phyloP scores from a whole-genome alignment of 2,329 filamentous ascomycete species.

The Stagonosporopsis rhizophila region DNA sequence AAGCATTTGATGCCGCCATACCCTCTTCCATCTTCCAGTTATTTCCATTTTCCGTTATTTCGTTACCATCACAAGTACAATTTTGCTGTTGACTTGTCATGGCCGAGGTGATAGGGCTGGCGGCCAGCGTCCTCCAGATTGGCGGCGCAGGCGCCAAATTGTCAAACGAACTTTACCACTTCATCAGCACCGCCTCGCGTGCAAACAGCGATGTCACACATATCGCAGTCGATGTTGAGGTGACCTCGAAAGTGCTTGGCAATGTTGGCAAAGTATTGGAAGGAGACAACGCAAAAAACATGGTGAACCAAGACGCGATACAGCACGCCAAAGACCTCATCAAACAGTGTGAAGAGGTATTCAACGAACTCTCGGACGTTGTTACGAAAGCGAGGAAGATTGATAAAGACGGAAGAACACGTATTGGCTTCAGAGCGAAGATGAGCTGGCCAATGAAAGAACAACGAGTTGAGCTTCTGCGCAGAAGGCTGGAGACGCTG shows the following conservation, averaged over 20 bases:
- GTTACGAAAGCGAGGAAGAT: constrained; percentile 30
- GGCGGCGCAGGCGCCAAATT: constrained; percentile 34
- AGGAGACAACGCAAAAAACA: constrained; percentile 18
- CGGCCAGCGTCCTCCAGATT: constrained; percentile 36
- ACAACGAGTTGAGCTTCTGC: constrained; percentile 33
- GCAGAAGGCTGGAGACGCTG: constrained; percentile 34
- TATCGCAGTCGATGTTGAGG: constrained; percentile 36
- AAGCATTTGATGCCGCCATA: background rate
- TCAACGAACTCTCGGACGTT: constrained; percentile 32
- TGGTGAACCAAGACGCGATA: constrained; percentile 33
- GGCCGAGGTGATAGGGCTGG: constrained; percentile 35
- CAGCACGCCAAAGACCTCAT: constrained; percentile 33
- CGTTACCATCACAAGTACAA: background rate
- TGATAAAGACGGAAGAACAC: constrained; percentile 25
- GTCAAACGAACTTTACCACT: constrained; percentile 34
- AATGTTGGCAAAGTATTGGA: constrained; percentile 33
- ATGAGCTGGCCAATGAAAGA: constrained; percentile 36
- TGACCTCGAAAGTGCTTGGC: constrained; percentile 34
- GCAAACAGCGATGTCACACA: constrained; percentile 34
- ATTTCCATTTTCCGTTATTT: background rate
- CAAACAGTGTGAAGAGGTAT: constrained; percentile 35
- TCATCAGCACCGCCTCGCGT: constrained; percentile 25
- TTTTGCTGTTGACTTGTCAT: constrained; percentile 14
- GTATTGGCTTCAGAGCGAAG: constrained; percentile 25
- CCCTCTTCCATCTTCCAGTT: background rate